These are phyloP conservation scores for Apophysomyces trapeziformis DNA, from an alignment of 371 early-diverging fungal genomes.

Conservation along the genomic window DNA sequence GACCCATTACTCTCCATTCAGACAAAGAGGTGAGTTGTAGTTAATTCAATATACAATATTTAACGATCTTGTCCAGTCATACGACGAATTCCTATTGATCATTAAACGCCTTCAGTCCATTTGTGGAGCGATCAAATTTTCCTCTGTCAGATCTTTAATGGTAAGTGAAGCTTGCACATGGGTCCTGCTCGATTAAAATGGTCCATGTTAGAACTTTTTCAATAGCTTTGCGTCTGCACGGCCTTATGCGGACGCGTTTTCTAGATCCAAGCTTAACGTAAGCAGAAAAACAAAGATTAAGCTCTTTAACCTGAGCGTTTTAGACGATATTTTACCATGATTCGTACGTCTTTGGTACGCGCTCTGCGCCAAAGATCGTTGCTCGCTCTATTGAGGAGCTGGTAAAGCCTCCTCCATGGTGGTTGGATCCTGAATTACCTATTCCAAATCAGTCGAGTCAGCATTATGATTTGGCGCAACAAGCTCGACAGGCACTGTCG, in stretches of 20 bases:
- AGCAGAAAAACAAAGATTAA: neutral
- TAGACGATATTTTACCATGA: constrained; percentile 40
- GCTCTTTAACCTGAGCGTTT: neutral
- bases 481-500: constrained; percentile 21
- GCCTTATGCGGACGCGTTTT: constrained; percentile 61
- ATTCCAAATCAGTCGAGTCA: constrained; percentile 12
- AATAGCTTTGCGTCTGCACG: constrained; percentile 44
- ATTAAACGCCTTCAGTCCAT: constrained; percentile 32
- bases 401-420: constrained; percentile 36
- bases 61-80: constrained; percentile 20
- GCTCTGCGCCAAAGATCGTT: constrained; percentile 25
- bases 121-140: constrained; percentile 35
- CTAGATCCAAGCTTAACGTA: constrained; percentile 57
- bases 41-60: neutral
- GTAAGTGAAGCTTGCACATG: constrained; percentile 22
- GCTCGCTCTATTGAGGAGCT: constrained; percentile 34
- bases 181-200: neutral
- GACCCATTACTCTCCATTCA: constrained; percentile 62
- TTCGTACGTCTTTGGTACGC: constrained; percentile 38
- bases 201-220: constrained; percentile 42
- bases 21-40: constrained; percentile 39
- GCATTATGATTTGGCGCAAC: constrained; percentile 14
- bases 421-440: constrained; percentile 18
- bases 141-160: constrained; percentile 44
- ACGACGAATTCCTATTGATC: constrained; percentile 22